phyloP scores from a whole-genome alignment of 2,329 filamentous ascomycete genomes.

The Ascochyta viciae-villosae region DNA sequence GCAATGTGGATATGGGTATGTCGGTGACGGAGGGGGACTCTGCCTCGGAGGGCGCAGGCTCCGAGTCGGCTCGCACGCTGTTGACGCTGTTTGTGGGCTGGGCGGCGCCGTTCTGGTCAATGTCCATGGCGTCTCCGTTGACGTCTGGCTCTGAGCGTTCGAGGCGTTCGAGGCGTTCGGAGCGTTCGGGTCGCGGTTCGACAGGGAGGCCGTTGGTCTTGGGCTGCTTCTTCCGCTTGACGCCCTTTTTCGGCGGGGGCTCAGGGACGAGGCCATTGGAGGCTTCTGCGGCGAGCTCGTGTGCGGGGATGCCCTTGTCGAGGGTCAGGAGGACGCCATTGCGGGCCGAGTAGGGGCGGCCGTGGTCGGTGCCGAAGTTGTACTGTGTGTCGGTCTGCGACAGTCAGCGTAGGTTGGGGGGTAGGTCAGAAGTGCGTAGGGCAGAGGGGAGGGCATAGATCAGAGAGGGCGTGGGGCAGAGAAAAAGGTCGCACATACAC shows the following conservation, averaged over 20 bases:
- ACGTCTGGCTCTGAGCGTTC: conserved; percentile 37
- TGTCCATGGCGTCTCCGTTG: conserved; percentile 58
- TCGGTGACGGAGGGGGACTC: conserved; percentile 50
- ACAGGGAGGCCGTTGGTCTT: conserved; percentile 40
- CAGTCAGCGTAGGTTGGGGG: conserved; percentile 11
- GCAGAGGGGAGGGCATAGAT: no score
- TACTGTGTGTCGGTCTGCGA: conserved; percentile 43
- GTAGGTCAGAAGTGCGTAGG: no score
- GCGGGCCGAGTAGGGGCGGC: conserved; percentile 47
- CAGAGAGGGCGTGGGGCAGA: no score
- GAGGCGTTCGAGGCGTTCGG: no score
- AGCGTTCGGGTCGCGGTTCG: conserved; percentile 30
- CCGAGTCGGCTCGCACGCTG: conserved; percentile 45
- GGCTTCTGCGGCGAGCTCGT: conserved; percentile 43
- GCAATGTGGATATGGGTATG: conserved; percentile 49
- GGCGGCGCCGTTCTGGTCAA: conserved; percentile 48
- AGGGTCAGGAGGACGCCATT: conserved; percentile 47
- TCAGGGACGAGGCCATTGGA: conserved; percentile 42
- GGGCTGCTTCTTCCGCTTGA: conserved; percentile 44
- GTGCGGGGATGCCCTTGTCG: conserved; percentile 46
- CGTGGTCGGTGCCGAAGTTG: conserved; percentile 49
- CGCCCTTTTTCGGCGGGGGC: conserved; percentile 40
- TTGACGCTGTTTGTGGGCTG: conserved; percentile 37
- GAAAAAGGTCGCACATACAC: conserved; percentile 30
- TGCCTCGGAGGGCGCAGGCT: conserved; percentile 44